phyloP scores from a whole-genome alignment of 1,139 yeast species.

The Taphrina flavorubra region DNA sequence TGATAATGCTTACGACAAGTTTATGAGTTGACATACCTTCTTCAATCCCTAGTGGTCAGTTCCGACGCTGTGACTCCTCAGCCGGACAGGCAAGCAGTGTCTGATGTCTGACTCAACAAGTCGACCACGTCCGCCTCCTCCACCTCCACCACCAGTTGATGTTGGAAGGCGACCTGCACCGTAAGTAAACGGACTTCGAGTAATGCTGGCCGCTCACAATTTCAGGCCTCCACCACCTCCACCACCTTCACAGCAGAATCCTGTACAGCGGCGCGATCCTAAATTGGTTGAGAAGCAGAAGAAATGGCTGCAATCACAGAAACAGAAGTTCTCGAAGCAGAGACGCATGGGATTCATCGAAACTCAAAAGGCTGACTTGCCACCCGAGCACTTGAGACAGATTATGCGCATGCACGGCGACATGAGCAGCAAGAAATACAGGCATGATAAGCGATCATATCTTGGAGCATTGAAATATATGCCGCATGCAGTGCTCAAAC shows the following conservation, averaged over 20 bases:
- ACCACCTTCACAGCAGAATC: conserved; percentile 45
- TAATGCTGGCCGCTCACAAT: not conserved
- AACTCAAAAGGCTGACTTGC: conserved; percentile 80
- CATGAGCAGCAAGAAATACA: conserved; percentile 75
- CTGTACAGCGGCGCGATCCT: conserved; percentile 25
- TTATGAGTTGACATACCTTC: not conserved
- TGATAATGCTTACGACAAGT: not conserved
- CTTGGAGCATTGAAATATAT: conserved; percentile 89
- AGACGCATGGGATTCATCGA: conserved; percentile 57
- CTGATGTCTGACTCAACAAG: not conserved
- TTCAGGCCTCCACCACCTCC: conserved; percentile 40
- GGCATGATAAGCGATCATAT: conserved; percentile 87
- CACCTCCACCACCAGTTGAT: conserved; percentile 4
- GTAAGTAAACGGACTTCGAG: not conserved
- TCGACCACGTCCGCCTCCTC: conserved; percentile 17
- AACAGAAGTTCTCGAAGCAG: conserved; percentile 57
- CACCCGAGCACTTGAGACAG: conserved; percentile 89
- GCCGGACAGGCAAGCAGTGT: not conserved
- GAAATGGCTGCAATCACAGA: conserved; percentile 72
- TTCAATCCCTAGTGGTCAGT: not conserved
- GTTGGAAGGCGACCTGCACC: conserved; percentile 7
- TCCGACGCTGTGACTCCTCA: not conserved
- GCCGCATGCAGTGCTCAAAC: conserved; percentile 92
- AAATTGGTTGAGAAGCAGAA: conserved; percentile 56
- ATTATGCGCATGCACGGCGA: conserved; percentile 80